Conservation (phyloP, 768 basidiomycete genomes). For the Leccinum longicurvipes region DNA sequence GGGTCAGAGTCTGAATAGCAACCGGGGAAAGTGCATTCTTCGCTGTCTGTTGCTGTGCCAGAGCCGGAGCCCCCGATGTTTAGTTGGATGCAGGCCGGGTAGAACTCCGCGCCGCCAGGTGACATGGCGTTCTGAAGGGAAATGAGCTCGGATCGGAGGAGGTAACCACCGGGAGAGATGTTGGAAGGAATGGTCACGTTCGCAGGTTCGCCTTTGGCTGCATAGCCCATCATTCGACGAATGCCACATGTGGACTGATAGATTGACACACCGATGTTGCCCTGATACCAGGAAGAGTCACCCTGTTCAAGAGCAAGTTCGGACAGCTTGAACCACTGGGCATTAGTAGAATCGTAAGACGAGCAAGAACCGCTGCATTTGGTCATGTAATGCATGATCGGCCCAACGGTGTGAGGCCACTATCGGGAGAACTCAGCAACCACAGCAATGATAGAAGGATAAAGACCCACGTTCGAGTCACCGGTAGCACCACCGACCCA, state of each 20-base stretch:
- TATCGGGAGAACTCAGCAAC: slow-evolving; percentile 10
- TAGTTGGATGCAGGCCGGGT: slow-evolving; percentile 31
- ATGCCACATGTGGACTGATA: background rate
- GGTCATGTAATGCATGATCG: slow-evolving; percentile 73
- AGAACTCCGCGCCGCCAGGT: slow-evolving; percentile 51
- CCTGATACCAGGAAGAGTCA: slow-evolving; percentile 46
- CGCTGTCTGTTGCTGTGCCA: slow-evolving; percentile 17
- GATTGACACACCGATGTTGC: slow-evolving; percentile 42
- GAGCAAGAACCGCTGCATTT: slow-evolving; percentile 55
- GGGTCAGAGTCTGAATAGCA: slow-evolving; percentile 67
- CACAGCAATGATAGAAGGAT: background rate
- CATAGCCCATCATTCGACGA: background rate
- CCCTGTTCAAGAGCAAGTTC: slow-evolving; percentile 42
- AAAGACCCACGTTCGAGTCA: slow-evolving; percentile 30
- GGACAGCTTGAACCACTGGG: slow-evolving; percentile 74
- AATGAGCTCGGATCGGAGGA: slow-evolving; percentile 77
- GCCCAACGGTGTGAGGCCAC: slow-evolving; percentile 61
- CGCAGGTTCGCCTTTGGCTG: slow-evolving; percentile 38
- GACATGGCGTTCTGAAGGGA: slow-evolving; percentile 63
- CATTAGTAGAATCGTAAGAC: slow-evolving; percentile 52
- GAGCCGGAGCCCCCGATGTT: slow-evolving; percentile 27
- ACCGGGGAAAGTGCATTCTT: slow-evolving; percentile 62
- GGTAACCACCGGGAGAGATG: slow-evolving; percentile 65
- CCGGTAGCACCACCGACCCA: slow-evolving; percentile 50
- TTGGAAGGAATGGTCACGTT: slow-evolving; percentile 45